phyloP scores from a whole-genome alignment of 2,329 filamentous ascomycete species.

The Cladophialophora yegresii region DNA sequence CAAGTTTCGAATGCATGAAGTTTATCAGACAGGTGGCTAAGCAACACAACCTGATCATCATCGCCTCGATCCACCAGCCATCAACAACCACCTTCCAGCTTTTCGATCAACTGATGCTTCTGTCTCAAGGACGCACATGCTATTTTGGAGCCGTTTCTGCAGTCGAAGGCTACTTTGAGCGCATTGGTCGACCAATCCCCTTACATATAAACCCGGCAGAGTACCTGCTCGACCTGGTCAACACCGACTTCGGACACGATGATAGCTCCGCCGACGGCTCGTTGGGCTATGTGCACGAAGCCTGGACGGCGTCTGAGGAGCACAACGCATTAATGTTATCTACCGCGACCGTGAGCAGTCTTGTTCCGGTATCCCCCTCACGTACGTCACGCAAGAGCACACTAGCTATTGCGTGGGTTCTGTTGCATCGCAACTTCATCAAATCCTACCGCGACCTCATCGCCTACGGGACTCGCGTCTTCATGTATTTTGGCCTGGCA shows the following conservation, averaged over 20 bases:
- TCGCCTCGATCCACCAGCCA: constrained; percentile 83
- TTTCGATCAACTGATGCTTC: constrained; percentile 75
- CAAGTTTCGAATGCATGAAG: constrained; percentile 73
- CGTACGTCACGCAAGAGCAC: constrained; percentile 13
- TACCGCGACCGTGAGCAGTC: not conserved
- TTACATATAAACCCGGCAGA: constrained; percentile 76
- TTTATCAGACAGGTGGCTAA: constrained; percentile 69
- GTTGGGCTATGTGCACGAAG: constrained; percentile 56
- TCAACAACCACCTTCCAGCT: constrained; percentile 76
- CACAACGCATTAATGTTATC: constrained; percentile 6
- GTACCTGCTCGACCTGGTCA: constrained; percentile 75
- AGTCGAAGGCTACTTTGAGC: constrained; percentile 65
- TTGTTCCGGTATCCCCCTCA: not conserved
- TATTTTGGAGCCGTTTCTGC: constrained; percentile 68
- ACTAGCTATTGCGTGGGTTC: constrained; percentile 57
- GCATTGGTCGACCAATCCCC: constrained; percentile 64
- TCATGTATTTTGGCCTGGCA: constrained; percentile 71
- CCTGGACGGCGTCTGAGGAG: constrained; percentile 51
- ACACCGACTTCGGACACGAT: constrained; percentile 68
- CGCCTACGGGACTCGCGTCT: constrained; percentile 77
- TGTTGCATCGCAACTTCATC: constrained; percentile 77
- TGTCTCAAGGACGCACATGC: constrained; percentile 69
- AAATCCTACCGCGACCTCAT: constrained; percentile 84
- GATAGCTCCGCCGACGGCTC: constrained; percentile 48
- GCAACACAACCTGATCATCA: constrained; percentile 64